phyloP scores from a whole-genome alignment of 768 basidiomycete genomes.

The Scleroderma citrinum region DNA sequence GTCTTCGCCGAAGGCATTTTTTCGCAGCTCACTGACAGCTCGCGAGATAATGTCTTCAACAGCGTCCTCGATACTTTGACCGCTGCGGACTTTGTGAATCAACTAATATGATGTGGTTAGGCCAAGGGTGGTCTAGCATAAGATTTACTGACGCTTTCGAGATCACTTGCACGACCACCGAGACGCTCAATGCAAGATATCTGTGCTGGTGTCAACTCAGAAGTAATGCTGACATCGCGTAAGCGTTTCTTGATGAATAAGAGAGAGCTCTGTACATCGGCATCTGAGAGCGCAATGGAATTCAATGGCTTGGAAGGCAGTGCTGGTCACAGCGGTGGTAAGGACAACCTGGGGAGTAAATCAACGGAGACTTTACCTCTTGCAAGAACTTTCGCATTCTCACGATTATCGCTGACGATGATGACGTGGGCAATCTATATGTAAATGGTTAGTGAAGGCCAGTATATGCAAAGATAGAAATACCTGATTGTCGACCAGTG shows the following conservation, averaged over 20 bases:
- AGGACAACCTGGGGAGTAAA: background rate
- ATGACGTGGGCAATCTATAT: constrained; percentile 84
- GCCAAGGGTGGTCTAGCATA: background rate
- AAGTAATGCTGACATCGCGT: constrained; percentile 45
- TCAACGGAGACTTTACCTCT: constrained; percentile 49
- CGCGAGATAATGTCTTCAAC: constrained; percentile 86
- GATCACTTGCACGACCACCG: constrained; percentile 87
- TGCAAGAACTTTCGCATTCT: constrained; percentile 78
- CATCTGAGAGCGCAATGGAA: constrained; percentile 76
- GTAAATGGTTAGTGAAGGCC: background rate
- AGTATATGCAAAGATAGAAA: constrained; percentile 4
- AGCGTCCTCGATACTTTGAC: constrained; percentile 67
- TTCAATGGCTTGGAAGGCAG: constrained; percentile 57
- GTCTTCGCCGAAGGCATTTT: constrained; percentile 92
- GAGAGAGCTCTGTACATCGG: constrained; percentile 73
- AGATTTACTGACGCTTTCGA: constrained; percentile 60
- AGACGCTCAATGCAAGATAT: constrained; percentile 59
- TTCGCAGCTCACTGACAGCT: constrained; percentile 77
- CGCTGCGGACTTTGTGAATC: constrained; percentile 78
- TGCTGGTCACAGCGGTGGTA: background rate
- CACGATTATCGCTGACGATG: constrained; percentile 84
- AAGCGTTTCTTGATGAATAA: constrained; percentile 80
- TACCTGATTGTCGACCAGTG: constrained; percentile 76
- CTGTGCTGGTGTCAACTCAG: constrained; percentile 52
- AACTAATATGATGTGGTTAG: constrained; percentile 40